Base-by-base conservation (phyloP, 2,329 filamentous ascomycete species). In the Curvularia eragrostidis region DNA sequence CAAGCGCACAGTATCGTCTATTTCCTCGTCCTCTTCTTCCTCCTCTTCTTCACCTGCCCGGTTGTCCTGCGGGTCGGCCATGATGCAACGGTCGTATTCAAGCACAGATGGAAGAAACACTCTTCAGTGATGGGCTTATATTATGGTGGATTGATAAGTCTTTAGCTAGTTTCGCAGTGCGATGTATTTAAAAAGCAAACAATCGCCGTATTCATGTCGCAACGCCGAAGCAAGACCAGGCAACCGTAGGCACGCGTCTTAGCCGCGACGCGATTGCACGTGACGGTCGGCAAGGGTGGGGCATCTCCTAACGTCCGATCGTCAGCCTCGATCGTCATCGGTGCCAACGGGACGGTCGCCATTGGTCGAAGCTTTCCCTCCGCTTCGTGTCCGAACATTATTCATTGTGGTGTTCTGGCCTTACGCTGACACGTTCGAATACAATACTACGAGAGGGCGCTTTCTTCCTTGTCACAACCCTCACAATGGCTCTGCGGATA, bases 21-120 rank as follows among this genome's bases (percentile, higher is more conserved):
- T 76, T 63, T 90, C 87, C 44, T 89, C 87, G 49, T 86, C 89
- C 9, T 91, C 89, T 18, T 93, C 89, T 9, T 91, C 89, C n/a
- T 93, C 89, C 6, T 90, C 87, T 5, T 84, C 80, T 41, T 82
- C 79, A 23, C 68, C 70, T 41, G 64, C 68, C 4, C 68, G 69
- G 46, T 74, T 70, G 34, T 73, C 66, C 18, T 69, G 69, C 18
- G 63, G 47, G 36, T 73, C 69, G 3, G 72, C 73, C 75, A 77
- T 77, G 60, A 44, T 44, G 46, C 24, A 26, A 10, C 13, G 5
- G 21, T 41, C 21, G 51, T 26, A 46, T 41, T 32, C 38, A 21
- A 36, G 28, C 10, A 42, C 8, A 23, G 19, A 12, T 21, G 18
- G 5, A 12, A 30, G 6, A 21, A 32, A 15, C 26, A 5, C 24